phyloP scores from a whole-genome alignment of 805 yeast genomes.

The Danielozyma ontarioensis region DNA sequence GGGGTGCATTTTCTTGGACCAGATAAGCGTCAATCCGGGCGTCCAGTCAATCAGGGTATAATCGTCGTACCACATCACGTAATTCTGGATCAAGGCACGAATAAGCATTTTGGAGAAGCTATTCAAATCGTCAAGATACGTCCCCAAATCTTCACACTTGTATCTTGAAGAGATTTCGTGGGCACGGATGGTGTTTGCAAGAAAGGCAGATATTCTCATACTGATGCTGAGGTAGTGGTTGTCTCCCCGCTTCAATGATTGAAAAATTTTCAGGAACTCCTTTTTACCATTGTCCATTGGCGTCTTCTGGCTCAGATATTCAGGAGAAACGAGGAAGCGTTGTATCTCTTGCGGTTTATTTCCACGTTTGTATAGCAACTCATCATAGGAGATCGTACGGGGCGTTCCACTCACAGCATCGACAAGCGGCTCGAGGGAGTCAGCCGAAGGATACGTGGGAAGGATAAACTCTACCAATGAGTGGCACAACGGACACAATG shows the following conservation, averaged over 20 bases:
- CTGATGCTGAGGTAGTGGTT: no score
- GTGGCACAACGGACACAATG: neutral
- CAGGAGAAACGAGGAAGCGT: no score
- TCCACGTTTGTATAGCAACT: no score
- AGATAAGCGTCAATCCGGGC: neutral
- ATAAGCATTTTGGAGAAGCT: conserved; percentile 26
- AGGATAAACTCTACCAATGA: neutral
- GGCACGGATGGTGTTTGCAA: conserved; percentile 50
- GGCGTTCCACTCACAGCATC: neutral
- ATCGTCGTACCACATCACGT: no score
- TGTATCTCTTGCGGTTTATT: no score
- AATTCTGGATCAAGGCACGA: conserved; percentile 39
- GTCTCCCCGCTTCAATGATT: neutral
- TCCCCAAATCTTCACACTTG: conserved; percentile 2
- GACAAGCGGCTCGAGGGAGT: neutral
- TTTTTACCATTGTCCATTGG: neutral
- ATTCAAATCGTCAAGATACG: conserved; percentile 22
- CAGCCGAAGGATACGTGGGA: neutral
- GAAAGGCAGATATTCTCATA: no score
- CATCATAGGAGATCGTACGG: neutral
- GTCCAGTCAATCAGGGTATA: no score
- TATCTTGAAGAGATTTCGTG: conserved; percentile 53
- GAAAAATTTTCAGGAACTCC: neutral
- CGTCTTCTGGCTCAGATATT: no score
- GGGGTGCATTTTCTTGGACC: conserved; percentile 1